These are phyloP conservation scores for Basipetospora sp. DNA, from an alignment of 2,329 filamentous ascomycete genomes.

Conservation along the genomic window DNA sequence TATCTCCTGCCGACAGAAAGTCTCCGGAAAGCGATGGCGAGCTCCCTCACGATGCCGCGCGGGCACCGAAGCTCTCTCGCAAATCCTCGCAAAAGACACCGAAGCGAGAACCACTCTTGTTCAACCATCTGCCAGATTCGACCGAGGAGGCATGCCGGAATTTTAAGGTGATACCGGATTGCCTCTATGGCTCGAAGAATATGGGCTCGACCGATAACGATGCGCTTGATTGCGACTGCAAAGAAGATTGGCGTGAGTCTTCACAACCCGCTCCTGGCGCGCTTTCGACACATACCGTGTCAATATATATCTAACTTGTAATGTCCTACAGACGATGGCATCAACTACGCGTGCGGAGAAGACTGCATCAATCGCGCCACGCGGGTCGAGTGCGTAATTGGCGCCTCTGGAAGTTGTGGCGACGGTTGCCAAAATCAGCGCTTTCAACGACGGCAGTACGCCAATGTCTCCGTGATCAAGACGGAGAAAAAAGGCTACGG, in stretches of 20 bases:
- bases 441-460: slow-evolving; percentile 81
- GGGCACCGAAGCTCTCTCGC: slow-evolving; percentile 54
- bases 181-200: slow-evolving; percentile 80
- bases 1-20: slow-evolving; percentile 1
- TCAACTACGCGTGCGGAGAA: slow-evolving; percentile 80
- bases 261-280: neutral
- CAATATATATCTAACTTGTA: neutral
- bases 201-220: slow-evolving; percentile 85
- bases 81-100: slow-evolving; percentile 58
- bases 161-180: slow-evolving; percentile 72
- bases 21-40: slow-evolving; percentile 21
- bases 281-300: neutral
- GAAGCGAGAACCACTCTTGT: slow-evolving; percentile 50
- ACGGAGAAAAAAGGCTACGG: slow-evolving; percentile 97
- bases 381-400: slow-evolving; percentile 83
- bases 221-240: slow-evolving; percentile 84
- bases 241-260: slow-evolving; percentile 81
- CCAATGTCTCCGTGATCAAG: slow-evolving; percentile 85
- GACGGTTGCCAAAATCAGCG: slow-evolving; percentile 82
- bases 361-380: slow-evolving; percentile 97
- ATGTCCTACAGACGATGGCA: slow-evolving; percentile 34
- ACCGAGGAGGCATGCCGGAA: slow-evolving; percentile 59
- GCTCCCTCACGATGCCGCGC: slow-evolving; percentile 32
- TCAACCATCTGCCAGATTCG: slow-evolving; percentile 60
- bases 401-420: slow-evolving; percentile 70